phyloP scores from a whole-genome alignment of 2,329 filamentous ascomycete genomes.

The Ophiostoma piceae region DNA sequence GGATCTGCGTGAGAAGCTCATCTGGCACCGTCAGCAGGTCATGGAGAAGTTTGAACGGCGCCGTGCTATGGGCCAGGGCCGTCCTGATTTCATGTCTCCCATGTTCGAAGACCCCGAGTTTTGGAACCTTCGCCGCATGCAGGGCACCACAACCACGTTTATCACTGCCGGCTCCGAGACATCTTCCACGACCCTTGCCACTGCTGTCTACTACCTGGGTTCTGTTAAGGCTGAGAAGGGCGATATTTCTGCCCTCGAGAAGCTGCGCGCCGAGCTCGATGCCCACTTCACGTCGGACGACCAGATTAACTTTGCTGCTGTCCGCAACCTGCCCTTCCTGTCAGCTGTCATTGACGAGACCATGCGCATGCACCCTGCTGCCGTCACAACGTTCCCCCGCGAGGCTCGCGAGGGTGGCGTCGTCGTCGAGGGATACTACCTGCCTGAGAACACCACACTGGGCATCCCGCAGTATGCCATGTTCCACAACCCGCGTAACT shows the following conservation, averaged over 20 bases:
- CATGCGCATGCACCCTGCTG: constrained; percentile 36
- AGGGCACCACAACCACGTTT: constrained; percentile 28
- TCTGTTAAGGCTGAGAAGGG: background rate
- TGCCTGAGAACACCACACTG: constrained; percentile 28
- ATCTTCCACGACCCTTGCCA: constrained; percentile 43
- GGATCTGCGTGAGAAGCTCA: background rate
- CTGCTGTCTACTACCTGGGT: constrained; percentile 38
- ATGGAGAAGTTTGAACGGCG: constrained; percentile 21
- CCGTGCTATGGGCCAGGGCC: constrained; percentile 7
- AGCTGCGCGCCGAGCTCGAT: constrained; percentile 41
- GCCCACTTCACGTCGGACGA: constrained; percentile 36
- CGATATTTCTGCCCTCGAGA: constrained; percentile 29
- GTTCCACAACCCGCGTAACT: constrained; percentile 39
- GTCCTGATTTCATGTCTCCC: constrained; percentile 25
- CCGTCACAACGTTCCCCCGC: constrained; percentile 31
- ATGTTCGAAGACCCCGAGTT: constrained; percentile 21
- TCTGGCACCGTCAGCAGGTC: constrained; percentile 5
- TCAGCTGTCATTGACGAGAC: constrained; percentile 36
- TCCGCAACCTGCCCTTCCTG: constrained; percentile 33
- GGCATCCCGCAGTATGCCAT: constrained; percentile 31
- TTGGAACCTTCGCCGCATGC: constrained; percentile 17
- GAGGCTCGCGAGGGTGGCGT: constrained; percentile 23
- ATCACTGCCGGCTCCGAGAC: constrained; percentile 49
- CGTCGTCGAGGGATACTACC: constrained; percentile 18
- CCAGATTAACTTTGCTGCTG: constrained; percentile 33